These are phyloP conservation scores for Metarhizium guizhouense DNA, from an alignment of 2,329 filamentous ascomycete genomes.

Conservation along the genomic window DNA sequence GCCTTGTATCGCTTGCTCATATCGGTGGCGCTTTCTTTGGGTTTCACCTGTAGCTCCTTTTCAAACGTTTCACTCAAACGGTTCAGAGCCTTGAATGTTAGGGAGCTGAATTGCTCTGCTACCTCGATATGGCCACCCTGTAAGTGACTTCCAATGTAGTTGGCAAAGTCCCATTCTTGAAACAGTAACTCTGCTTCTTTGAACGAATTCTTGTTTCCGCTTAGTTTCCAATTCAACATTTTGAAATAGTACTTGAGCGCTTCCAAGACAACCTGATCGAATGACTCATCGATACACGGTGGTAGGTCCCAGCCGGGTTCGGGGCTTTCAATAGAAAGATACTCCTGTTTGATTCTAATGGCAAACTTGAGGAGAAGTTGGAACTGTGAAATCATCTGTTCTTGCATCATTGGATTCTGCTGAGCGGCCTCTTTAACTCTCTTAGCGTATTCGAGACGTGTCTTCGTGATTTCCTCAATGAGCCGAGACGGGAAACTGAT, in stretches of 20 bases:
- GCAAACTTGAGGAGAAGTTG: constrained; percentile 87
- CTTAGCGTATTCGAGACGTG: constrained; percentile 82
- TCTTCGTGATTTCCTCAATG: constrained; percentile 92
- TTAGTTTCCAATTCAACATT: constrained; percentile 96
- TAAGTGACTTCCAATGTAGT: constrained; percentile 84
- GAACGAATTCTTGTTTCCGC: constrained; percentile 97
- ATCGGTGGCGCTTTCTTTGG: constrained; percentile 73
- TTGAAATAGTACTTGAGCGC: constrained; percentile 97
- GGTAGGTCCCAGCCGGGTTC: constrained; percentile 93
- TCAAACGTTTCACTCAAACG: constrained; percentile 88
- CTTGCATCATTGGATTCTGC: constrained; percentile 86
- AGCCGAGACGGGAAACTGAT: constrained; percentile 96
- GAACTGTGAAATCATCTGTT: constrained; percentile 97
- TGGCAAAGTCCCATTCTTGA: constrained; percentile 96
- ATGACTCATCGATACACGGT: constrained; percentile 92
- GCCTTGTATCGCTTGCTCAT: constrained; percentile 98
- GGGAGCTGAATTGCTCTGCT: constrained; percentile 89
- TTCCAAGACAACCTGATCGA: constrained; percentile 84
- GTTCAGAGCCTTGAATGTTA: constrained; percentile 87
- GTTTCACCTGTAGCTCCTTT: constrained; percentile 74
- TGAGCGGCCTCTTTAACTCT: constrained; percentile 93
- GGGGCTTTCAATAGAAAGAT: constrained; percentile 71
- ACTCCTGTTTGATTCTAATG: constrained; percentile 85
- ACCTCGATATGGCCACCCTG: constrained; percentile 93
- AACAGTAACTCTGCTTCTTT: constrained; percentile 96